These are phyloP conservation scores for Lepiota brunneoincarnata DNA, from an alignment of 768 basidiomycete genomes.

Conservation along the genomic window DNA sequence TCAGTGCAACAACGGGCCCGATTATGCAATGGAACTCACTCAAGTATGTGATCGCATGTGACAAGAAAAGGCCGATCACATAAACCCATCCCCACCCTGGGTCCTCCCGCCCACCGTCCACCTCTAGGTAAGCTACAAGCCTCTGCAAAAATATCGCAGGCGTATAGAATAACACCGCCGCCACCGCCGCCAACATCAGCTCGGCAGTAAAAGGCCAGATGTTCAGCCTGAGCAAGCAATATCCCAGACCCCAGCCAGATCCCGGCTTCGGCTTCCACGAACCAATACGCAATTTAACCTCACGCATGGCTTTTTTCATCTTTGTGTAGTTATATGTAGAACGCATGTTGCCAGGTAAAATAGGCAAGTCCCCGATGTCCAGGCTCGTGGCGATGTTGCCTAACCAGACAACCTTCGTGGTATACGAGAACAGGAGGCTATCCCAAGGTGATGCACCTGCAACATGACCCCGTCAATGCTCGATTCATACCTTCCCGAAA, in stretches of 20 bases:
- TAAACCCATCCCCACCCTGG: constrained; percentile 75
- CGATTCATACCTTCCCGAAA: background rate
- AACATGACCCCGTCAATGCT: background rate
- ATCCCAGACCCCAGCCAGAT: constrained; percentile 62
- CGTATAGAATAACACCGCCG: constrained; percentile 69
- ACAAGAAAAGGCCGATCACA: constrained; percentile 32
- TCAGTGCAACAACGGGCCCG: background rate
- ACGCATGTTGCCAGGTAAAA: constrained; percentile 74
- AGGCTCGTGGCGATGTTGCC: constrained; percentile 72
- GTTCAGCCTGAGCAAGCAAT: constrained; percentile 62
- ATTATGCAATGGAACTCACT: constrained; percentile 21
- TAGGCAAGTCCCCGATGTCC: constrained; percentile 86
- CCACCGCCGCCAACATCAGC: constrained; percentile 47
- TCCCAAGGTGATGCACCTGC: constrained; percentile 58
- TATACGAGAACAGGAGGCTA: constrained; percentile 80
- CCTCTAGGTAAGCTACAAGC: constrained; percentile 65
- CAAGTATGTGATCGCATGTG: constrained; percentile 31
- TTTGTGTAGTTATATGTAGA: constrained; percentile 55
- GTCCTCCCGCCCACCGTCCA: constrained; percentile 52
- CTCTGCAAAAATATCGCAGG: constrained; percentile 58
- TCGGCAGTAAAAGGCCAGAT: constrained; percentile 34
- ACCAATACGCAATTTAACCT: constrained; percentile 47
- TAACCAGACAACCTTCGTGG: constrained; percentile 83
- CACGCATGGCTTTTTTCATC: constrained; percentile 60
- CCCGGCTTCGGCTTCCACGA: constrained; percentile 60